Evolutionary conservation across 768 basidiomycete species (phyloP).

Genomic region (Boletus subcaerulescens): DNA sequence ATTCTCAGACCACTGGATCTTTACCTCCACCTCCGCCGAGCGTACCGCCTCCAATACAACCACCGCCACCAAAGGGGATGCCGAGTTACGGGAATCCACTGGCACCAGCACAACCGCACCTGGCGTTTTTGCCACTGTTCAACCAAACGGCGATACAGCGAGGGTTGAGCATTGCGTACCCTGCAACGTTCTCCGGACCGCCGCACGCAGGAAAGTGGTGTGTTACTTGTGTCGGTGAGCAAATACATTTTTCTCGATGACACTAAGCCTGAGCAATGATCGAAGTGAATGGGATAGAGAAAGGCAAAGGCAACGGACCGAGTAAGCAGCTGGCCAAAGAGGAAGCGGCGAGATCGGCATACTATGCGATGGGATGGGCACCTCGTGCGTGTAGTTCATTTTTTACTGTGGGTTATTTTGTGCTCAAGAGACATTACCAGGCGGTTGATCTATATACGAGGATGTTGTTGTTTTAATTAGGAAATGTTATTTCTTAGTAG

Average conservation of each 20-base stretch:
- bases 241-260: not conserved
- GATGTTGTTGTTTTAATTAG: conserved; percentile 16
- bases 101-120: conserved; percentile 58
- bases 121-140: conserved; percentile 69
- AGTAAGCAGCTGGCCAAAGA: conserved; percentile 79
- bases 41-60: conserved; percentile 33
- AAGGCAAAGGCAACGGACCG: conserved; percentile 60
- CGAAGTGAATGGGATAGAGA: conserved; percentile 67
- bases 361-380: conserved; percentile 75
- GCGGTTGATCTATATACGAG: conserved; percentile 14
- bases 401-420: not conserved
- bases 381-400: conserved; percentile 30
- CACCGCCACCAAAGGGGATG: conserved; percentile 34
- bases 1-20: conserved; percentile 12
- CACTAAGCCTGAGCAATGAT: conserved; percentile 1
- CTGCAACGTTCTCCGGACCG: conserved; percentile 58
- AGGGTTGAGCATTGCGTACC: conserved; percentile 58
- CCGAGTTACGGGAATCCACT: conserved; percentile 49
- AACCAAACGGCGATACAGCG: conserved; percentile 72
- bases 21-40: conserved; percentile 25
- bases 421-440: not conserved
- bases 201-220: conserved; percentile 68
- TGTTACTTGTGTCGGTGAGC: conserved; percentile 66
- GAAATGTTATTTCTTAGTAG: conserved; percentile 10
- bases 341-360: conserved; percentile 70